Base-by-base conservation (phyloP, 2,329 filamentous ascomycete genomes). In the Knoxdaviesia proteae region DNA sequence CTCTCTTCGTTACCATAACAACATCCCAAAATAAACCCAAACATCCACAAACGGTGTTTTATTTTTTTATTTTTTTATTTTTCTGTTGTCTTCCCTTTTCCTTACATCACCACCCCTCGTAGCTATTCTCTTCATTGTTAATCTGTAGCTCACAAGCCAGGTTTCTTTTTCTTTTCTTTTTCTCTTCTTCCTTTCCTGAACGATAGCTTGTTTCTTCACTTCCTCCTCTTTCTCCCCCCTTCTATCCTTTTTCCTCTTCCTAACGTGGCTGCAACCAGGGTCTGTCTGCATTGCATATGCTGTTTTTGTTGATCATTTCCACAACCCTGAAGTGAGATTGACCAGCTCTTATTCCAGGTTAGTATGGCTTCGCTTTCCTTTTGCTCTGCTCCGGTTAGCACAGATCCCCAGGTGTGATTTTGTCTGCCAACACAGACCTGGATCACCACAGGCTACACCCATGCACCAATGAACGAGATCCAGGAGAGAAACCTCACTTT, bases 1-100 rank as follows among this genome's bases (percentile, higher is more conserved):
- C 35, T 35, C 31, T 42, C 42, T 32, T 43, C 44, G 46, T 47
- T 47, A 47, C 46, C 46, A 44, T 42, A 47, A 43, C 46, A 47
- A 47, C 46, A 46, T 44, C 42, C 46, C 45, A 41, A 47, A 47
- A 47, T 45, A 47, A 45, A 46, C 40, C 40, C 38, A 29, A 34
- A 20, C 20, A 20, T 41, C 34, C 29, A 31, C 33, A 38, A 39
- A 42, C 42, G 3, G 20, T 20, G 20, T 20, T 42, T 36, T 38
- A 38, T 37, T 38, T 39, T 46, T 42, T 51, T 40, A 47, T 40
- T 29, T 38, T 45, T 42, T 44, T 48, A 32, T n/a, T 36, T 30
- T 10, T 36, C 10, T 35, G 20, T 38, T 9, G 36, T 38, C 34
- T 31, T 39, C n/a, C 38, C 31, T 9, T 30, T n/a, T n/a, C 31